Percentiles rank a stretch among this genome's conserved stretches.
phyloP scores from a whole-genome alignment of 228 moss, liverwort and hornwort species.

The Sphagnum fallax region DNA sequence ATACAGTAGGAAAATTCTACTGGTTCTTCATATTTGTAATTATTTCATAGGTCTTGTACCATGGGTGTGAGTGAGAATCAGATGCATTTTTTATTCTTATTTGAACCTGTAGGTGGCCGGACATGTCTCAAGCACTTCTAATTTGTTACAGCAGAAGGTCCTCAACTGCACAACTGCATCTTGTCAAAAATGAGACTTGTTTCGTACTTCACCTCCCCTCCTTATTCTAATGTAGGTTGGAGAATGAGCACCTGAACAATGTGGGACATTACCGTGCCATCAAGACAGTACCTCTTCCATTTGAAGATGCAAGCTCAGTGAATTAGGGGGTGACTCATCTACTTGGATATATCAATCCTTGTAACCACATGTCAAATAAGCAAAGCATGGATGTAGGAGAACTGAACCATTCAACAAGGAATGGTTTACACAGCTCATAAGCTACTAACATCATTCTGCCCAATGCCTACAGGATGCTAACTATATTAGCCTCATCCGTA shows the following conservation, averaged over 20 bases:
- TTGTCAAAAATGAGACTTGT: neutral
- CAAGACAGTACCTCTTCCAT: conserved; percentile 10
- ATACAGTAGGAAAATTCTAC: too few species aligned
- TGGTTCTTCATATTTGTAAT: too few species aligned
- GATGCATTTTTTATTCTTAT: neutral
- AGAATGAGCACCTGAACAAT: conserved; percentile 16
- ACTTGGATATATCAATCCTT: neutral
- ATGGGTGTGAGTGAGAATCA: neutral
- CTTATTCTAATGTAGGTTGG: conserved; percentile 2
- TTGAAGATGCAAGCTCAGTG: conserved; percentile 1
- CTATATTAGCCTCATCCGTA: too few species aligned
- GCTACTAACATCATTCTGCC: too few species aligned
- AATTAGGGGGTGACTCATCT: neutral
- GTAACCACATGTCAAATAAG: neutral
- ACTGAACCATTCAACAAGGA: too few species aligned
- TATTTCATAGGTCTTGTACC: neutral
- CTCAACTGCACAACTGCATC: neutral
- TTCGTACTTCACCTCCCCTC: neutral
- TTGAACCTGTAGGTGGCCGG: neutral
- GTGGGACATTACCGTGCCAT: conserved; percentile 10
- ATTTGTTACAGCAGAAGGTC: neutral
- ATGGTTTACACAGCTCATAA: too few species aligned
- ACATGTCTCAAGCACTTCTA: neutral
- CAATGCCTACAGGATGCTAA: too few species aligned
- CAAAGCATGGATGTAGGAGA: neutral